Evolutionary conservation across 495 filamentous ascomycete species (phyloP), one percentile per base, ranked within the genome.

Genomic region (Penicillium crystallinum): DNA sequence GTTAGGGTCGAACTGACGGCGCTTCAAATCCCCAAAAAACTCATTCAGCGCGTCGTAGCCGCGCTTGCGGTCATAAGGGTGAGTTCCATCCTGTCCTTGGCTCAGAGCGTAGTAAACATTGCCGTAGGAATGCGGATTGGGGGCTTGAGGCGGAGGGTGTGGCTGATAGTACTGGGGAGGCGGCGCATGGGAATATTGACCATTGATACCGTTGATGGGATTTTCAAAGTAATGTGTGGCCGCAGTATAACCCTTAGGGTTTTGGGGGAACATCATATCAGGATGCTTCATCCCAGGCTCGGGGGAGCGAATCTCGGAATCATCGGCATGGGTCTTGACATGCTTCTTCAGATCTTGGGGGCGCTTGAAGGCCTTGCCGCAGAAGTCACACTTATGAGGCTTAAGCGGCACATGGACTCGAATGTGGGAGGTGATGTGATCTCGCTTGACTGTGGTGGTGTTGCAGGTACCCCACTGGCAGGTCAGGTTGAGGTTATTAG

Each of bases 291-390:
- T 46, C 72, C 80, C 81, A 46, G 86, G 82, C 66, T 81, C 80
- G 22, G 88, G 88, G 18, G 86, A 88, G 44, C 88, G 82, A 55
- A 89, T 79, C 50, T 95, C 90, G 36, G 91, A 95, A 71, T 99
- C 93, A 66, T 99, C 93, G 52, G 93, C 93, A 70, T 99, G 93
- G n/a, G 95, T 98, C 82, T 97, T 97, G 68, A 97, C 91, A 70
- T 99, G 95, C 76, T 99, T 99, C 82, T 97, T 97, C 54, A 99
- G 67, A 75, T 99, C 95, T 71, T 99, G 93, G 22, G 95, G 95
- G 14, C 95, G 89, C 81, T 99, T 99, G 81, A 99, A 99, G 7
- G 91, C 89, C 78, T 99, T 99, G 61, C 89, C 89, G 65, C 95
- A 99, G 70, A 96, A 95, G 61, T 96, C 91, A 65, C 95, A 99